Evolutionary conservation across 2,329 filamentous ascomycete genomes (phyloP).

Genomic region (Penicillium sp.): DNA sequence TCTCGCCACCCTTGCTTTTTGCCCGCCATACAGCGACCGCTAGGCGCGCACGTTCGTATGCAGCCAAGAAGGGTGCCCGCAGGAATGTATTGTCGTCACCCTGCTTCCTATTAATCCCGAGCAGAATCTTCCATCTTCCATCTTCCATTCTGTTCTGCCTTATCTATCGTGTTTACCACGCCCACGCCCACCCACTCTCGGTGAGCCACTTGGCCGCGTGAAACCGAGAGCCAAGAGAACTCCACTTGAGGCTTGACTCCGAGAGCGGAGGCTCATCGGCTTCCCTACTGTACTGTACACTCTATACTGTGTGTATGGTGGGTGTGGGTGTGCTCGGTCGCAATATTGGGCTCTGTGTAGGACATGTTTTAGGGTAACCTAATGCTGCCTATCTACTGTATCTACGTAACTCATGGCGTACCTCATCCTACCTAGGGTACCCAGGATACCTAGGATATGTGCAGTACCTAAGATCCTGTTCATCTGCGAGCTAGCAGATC

Average conservation of each 20-base stretch:
- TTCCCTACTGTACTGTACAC: background rate
- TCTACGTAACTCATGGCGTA: no score
- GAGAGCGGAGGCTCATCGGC: background rate
- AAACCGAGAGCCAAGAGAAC: constrained; percentile 20
- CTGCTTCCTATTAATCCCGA: constrained; percentile 4
- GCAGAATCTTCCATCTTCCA: background rate
- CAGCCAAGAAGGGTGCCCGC: constrained; percentile 1
- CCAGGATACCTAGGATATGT: no score
- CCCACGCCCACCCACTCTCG: background rate
- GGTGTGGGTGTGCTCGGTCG: background rate
- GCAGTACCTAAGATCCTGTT: background rate
- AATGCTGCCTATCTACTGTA: no score
- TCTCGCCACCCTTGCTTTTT: background rate
- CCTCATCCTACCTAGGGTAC: no score
- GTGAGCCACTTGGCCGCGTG: constrained; percentile 6
- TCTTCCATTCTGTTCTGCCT: background rate
- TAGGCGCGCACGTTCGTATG: constrained; percentile 1
- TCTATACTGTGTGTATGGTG: no score
- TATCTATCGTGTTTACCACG: constrained; percentile 1
- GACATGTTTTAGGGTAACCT: background rate
- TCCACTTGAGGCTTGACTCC: constrained; percentile 1
- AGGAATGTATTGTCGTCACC: constrained; percentile 4
- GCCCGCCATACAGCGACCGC: background rate
- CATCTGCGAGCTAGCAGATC: background rate
- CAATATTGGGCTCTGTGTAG: background rate